These are phyloP conservation scores for Gossypium raimondii DNA, from an alignment of 345 rosid genomes.

Conservation along the genomic window DNA sequence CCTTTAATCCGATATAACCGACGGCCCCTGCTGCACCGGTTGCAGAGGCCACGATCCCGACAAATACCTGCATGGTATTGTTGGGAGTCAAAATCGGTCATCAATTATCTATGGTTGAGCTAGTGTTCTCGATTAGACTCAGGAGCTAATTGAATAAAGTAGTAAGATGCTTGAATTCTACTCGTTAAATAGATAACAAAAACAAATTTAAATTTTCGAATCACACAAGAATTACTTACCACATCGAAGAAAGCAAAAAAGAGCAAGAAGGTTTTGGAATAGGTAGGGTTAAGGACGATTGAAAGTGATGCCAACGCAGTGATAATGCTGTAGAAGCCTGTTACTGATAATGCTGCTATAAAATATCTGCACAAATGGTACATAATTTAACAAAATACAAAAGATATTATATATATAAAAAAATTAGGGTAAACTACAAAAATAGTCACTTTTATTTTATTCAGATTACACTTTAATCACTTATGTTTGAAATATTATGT, in stretches of 20 bases:
- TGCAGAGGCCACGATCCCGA: constrained; percentile 75
- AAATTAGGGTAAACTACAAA: too few species aligned
- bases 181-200: neutral
- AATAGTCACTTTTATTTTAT: too few species aligned
- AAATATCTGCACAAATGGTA: constrained; percentile 48
- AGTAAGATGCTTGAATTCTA: neutral
- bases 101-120: neutral
- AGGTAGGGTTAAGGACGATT: constrained; percentile 34
- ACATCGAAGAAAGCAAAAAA: constrained; percentile 41
- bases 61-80: constrained; percentile 45
- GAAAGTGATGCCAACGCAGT: constrained; percentile 48
- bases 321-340: constrained; percentile 55
- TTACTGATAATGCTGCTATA: constrained; percentile 52
- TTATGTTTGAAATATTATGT: too few species aligned
- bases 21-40: constrained; percentile 72
- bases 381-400: too few species aligned
- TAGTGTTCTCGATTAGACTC: neutral
- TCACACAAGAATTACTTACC: constrained; percentile 28
- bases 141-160: neutral
- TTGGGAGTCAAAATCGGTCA: neutral
- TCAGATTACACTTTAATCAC: too few species aligned
- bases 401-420: too few species aligned
- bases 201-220: neutral
- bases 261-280: constrained; percentile 33
- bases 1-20: constrained; percentile 63